phyloP scores from a whole-genome alignment of 768 basidiomycete genomes.

The Pluteus cervinus region DNA sequence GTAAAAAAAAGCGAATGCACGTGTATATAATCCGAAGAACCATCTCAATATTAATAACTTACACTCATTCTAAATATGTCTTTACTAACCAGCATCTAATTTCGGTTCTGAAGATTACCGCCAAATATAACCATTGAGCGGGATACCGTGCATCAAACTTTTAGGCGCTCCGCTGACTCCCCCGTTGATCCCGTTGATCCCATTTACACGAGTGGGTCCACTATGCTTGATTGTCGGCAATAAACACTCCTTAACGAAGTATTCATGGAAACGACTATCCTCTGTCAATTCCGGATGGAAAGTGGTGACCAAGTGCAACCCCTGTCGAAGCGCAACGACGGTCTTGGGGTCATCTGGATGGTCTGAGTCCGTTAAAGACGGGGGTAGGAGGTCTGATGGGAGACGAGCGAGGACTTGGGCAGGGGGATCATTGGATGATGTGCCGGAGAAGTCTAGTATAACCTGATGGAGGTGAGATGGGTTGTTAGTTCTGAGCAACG shows the following conservation, averaged over 20 bases:
- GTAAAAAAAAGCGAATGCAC: too few relatives aligned
- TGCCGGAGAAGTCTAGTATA: constrained; percentile 45
- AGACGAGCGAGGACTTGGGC: constrained; percentile 20
- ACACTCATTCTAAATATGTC: too few relatives aligned
- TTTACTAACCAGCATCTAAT: too few relatives aligned
- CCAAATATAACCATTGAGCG: too few relatives aligned
- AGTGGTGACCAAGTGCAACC: constrained; percentile 76
- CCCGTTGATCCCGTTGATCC: too few relatives aligned
- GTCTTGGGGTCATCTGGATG: constrained; percentile 51
- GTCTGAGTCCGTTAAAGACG: constrained; percentile 33
- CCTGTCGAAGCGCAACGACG: constrained; percentile 83
- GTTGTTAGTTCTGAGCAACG: background rate
- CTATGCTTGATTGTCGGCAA: constrained; percentile 20
- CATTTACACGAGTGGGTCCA: too few relatives aligned
- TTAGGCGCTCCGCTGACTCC: too few relatives aligned
- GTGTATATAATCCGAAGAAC: too few relatives aligned
- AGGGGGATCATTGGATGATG: constrained; percentile 42
- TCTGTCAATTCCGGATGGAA: constrained; percentile 93
- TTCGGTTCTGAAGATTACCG: too few relatives aligned
- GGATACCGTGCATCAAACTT: too few relatives aligned
- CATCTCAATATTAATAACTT: too few relatives aligned
- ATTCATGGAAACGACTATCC: constrained; percentile 88
- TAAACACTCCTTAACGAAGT: constrained; percentile 78
- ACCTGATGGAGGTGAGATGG: constrained; percentile 40
- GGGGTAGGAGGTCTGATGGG: constrained; percentile 23